A percentile compares a stretch with the other conserved stretches of the same genome.
Conservation (phyloP, 345 rosid genomes). For the Eucalyptus curtisii region DNA sequence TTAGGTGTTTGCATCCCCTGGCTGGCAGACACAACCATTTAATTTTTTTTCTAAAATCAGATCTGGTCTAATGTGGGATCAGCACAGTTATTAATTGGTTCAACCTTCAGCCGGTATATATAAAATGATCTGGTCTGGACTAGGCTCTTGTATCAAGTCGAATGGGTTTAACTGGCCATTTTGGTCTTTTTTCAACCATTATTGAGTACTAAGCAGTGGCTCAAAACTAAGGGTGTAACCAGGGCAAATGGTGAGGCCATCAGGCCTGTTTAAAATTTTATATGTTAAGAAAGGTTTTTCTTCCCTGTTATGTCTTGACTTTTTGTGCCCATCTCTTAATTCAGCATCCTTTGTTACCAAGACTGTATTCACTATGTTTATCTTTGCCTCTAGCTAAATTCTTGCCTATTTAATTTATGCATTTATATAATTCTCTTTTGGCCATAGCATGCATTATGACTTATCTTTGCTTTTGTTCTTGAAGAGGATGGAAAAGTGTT, state of each 20-base stretch:
- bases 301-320: neutral
- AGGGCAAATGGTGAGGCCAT: neutral
- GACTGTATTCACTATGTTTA: neutral
- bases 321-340: neutral
- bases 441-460: neutral
- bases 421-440: neutral
- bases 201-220: neutral
- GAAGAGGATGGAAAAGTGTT: slow-evolving; percentile 65
- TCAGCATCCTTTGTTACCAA: neutral
- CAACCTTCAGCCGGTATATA: neutral
- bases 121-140: neutral
- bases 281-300: neutral
- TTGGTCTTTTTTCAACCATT: neutral
- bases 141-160: neutral
- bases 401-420: neutral
- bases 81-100: neutral
- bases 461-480: slow-evolving; percentile 5
- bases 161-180: neutral
- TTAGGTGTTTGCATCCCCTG: neutral
- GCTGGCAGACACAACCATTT: neutral
- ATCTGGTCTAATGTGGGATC: neutral
- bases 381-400: neutral
- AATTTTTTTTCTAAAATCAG: neutral
- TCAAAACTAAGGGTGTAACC: neutral
- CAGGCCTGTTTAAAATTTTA: neutral